Conservation (phyloP, 805 yeast genomes). For the Metschnikowia hibisci region DNA sequence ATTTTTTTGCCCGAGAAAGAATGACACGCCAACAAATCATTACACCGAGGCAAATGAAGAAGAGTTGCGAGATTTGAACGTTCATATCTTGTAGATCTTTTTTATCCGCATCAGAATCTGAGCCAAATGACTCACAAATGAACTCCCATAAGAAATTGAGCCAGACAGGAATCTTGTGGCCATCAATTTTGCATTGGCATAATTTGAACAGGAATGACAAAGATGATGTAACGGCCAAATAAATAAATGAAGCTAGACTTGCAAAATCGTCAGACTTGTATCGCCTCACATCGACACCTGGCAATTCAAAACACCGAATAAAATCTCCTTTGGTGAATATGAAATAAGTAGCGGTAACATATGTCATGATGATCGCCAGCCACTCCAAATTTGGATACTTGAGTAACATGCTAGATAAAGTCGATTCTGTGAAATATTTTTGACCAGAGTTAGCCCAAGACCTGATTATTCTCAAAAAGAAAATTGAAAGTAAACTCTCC, state of each 20-base stretch:
- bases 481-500: constrained; percentile 16
- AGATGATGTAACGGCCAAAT: constrained; percentile 43
- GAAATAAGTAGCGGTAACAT: constrained; percentile 19
- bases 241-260: constrained; percentile 39
- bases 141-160: constrained; percentile 22
- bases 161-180: constrained; percentile 48
- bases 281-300: constrained; percentile 2
- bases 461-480: constrained; percentile 55
- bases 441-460: constrained; percentile 93
- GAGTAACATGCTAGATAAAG: constrained; percentile 42
- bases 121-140: constrained; percentile 28
- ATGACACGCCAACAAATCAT: constrained; percentile 26
- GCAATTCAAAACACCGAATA: constrained; percentile 19
- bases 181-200: constrained; percentile 49
- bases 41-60: constrained; percentile 23
- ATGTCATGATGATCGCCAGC: constrained; percentile 45
- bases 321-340: constrained; percentile 25
- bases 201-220: constrained; percentile 53
- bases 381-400: constrained; percentile 38
- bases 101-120: constrained; percentile 12
- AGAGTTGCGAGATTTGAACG: constrained; percentile 25
- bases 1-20: constrained; percentile 21
- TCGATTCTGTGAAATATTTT: constrained; percentile 48
- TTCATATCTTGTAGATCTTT: constrained; percentile 22
- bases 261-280: constrained; percentile 18